Evolutionary conservation across 352 stramenopile species (phyloP).

Genomic region (Pythium monospermum): DNA sequence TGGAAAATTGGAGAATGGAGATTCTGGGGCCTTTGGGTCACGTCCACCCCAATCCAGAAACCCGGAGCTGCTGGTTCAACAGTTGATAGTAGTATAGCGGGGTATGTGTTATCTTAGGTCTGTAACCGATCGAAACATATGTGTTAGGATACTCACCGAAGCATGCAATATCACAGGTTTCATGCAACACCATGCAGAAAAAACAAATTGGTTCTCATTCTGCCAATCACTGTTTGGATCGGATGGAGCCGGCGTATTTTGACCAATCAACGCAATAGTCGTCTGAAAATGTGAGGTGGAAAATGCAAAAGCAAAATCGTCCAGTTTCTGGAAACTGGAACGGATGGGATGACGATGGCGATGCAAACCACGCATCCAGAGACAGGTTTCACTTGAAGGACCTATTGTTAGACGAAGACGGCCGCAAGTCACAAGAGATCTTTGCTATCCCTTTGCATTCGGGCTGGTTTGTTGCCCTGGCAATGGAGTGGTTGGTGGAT

Average conservation of each 20-base stretch:
- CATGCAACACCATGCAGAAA: constrained; percentile 17
- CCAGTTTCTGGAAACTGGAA: too few relatives aligned
- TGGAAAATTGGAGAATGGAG: constrained; percentile 27
- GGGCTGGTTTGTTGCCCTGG: constrained; percentile 6
- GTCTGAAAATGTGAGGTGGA: constrained; percentile 12
- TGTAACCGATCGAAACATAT: constrained; percentile 3
- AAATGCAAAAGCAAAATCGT: too few relatives aligned
- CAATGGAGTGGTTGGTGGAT: too few relatives aligned
- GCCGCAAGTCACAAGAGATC: not conserved
- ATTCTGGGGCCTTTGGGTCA: constrained; percentile 4
- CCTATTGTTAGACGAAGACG: not conserved
- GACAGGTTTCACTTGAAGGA: too few relatives aligned
- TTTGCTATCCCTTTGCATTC: too few relatives aligned
- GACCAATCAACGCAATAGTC: constrained; percentile 10
- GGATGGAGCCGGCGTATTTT: constrained; percentile 10
- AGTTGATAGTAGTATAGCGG: not conserved
- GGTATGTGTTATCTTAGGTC: constrained; percentile 1
- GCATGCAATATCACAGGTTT: not conserved
- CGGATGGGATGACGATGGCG: too few relatives aligned
- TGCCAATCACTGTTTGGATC: constrained; percentile 16
- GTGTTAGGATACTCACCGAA: not conserved
- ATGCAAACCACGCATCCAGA: too few relatives aligned
- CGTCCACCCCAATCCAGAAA: constrained; percentile 1
- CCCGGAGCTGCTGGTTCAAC: not conserved
- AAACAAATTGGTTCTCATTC: constrained; percentile 1